Base-by-base conservation (phyloP, 2,329 filamentous ascomycete species). In the Talaromyces rugulosus region DNA sequence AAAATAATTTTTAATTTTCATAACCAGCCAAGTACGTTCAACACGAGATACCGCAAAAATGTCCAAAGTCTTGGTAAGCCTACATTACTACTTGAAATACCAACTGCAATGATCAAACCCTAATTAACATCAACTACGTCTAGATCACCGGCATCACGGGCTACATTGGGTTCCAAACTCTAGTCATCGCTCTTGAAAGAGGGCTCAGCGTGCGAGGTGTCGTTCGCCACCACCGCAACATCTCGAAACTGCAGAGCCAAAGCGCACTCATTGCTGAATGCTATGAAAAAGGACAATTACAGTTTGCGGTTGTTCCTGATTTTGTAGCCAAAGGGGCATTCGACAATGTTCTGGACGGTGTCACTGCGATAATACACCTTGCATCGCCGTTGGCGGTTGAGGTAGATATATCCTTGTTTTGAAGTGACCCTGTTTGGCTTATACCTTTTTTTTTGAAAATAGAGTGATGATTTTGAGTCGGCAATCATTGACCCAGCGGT, bases 151-250 rank as follows among this genome's bases (percentile, higher is more conserved):
- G 69, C 4, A 60, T 57, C 14, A 62, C 67, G 27, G 69, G 69
- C 16, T 64, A 66, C 40, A 54, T 71, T 73, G 67, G 70, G 33
- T 70, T 67, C 53, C 63, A 63, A 4, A 64, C 62, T 4, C 60
- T 71, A 14, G 56, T 67, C 47, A 56, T 66, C 36, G 68, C 69
- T 23, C 66, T 71, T 50, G 52, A 65, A 18, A 63, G 65, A 54
- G 69, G 68, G 47, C 71, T 70, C 63, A 55, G 52, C 9, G 67
- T 71, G 27, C 65, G 69, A 28, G 69, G 69, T 6, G 67, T 64
- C 8, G 66, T 71, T 50, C 68, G 69, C 57, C 65, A 64, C 27
- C 63, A 70, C 34, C 30, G 54, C 28, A 40, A 55, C 14, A 53
- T 53, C 12, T n/a, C 50, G 4, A 36, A 55, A 6, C 36, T 60